These are phyloP conservation scores for Suillus variegatus DNA, from an alignment of 768 basidiomycete genomes.

Conservation along the genomic window DNA sequence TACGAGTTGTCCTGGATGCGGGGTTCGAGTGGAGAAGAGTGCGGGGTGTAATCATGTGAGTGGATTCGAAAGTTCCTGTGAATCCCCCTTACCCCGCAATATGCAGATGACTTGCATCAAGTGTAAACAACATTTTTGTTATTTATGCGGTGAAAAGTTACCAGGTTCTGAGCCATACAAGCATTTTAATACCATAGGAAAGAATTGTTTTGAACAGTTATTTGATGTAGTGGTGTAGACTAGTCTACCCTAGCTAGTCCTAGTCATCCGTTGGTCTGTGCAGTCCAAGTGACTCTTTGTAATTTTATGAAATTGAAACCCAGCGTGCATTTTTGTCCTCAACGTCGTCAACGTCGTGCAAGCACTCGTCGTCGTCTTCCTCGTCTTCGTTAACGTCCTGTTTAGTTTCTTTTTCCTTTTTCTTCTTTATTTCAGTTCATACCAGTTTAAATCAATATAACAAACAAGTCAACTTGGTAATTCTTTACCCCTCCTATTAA, in stretches of 20 bases:
- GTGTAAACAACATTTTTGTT: constrained; percentile 81
- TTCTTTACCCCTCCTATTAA: constrained; percentile 9
- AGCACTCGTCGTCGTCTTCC: background rate
- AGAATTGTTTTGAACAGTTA: constrained; percentile 60
- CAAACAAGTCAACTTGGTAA: constrained; percentile 10
- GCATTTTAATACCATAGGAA: constrained; percentile 63
- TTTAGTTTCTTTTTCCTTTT: background rate
- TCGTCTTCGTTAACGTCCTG: background rate
- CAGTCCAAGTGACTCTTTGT: background rate
- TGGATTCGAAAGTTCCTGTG: constrained; percentile 12
- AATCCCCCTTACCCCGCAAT: constrained; percentile 7
- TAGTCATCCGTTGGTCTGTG: background rate
- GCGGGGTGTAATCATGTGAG: constrained; percentile 88
- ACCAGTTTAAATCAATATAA: constrained; percentile 5
- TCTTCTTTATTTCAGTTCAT: background rate
- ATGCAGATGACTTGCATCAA: constrained; percentile 76
- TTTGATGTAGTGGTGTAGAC: constrained; percentile 47
- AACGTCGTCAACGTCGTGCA: background rate
- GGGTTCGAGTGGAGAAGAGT: constrained; percentile 71
- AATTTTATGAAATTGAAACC: constrained; percentile 5
- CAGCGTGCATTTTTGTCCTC: constrained; percentile 4
- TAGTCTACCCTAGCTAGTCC: too few relatives aligned
- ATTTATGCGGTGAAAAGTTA: constrained; percentile 67
- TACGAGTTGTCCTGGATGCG: constrained; percentile 73
- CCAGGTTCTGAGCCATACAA: constrained; percentile 53